These are phyloP conservation scores for Gillenia trifoliata DNA, from an alignment of 306 rosid genomes.

Conservation along the genomic window DNA sequence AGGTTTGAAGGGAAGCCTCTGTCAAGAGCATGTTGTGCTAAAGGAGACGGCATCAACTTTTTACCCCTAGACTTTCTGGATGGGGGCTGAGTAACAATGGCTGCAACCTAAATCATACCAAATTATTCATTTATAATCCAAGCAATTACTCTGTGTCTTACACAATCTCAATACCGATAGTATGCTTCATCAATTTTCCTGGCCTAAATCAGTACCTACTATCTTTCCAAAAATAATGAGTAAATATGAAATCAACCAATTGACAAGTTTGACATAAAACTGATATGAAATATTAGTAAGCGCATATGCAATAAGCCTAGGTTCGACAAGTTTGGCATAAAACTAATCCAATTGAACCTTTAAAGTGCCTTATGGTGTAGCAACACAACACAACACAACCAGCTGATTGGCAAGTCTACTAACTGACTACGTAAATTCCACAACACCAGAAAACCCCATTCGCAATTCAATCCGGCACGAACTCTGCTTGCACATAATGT, in stretches of 20 bases:
- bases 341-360: not conserved
- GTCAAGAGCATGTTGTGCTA: constrained; percentile 73
- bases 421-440: not conserved
- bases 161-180: not conserved
- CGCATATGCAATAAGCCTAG: not conserved
- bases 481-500: not conserved
- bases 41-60: constrained; percentile 64
- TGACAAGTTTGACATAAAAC: too few relatives aligned
- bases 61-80: constrained; percentile 80
- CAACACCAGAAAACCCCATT: not conserved
- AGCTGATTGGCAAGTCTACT: too few relatives aligned
- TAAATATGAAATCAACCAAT: too few relatives aligned
- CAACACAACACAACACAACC: not conserved
- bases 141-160: not conserved
- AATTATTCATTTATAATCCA: not conserved
- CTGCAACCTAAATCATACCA: constrained; percentile 60
- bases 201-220: not conserved
- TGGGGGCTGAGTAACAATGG: constrained; percentile 85
- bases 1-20: constrained; percentile 69
- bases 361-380: not conserved
- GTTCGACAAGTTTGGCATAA: not conserved
- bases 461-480: not conserved
- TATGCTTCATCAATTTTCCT: not conserved
- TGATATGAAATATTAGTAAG: not conserved
- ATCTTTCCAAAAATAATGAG: too few relatives aligned